These are phyloP conservation scores for Mycena rosella DNA, from an alignment of 768 basidiomycete species.

Conservation along the genomic window DNA sequence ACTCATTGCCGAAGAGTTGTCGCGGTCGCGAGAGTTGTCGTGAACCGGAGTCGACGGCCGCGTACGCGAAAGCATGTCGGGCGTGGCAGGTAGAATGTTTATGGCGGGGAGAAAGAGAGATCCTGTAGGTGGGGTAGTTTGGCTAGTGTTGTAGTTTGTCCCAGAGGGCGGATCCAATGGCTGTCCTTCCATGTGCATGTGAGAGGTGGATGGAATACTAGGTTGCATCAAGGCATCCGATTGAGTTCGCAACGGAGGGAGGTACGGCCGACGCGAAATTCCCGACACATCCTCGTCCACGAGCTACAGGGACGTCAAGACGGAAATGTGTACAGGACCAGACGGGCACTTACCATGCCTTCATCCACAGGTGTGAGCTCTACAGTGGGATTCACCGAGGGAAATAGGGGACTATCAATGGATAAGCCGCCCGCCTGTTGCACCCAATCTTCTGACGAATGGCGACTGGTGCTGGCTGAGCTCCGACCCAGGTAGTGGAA, in stretches of 20 bases:
- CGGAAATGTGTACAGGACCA: neutral
- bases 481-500: conserved; percentile 37
- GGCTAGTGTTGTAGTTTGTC: conserved; percentile 21
- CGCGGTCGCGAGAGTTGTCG: conserved; percentile 33
- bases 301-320: conserved; percentile 37
- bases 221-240: conserved; percentile 29
- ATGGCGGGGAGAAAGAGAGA: conserved; percentile 39
- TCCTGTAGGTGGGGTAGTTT: conserved; percentile 5
- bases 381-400: conserved; percentile 26
- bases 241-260: conserved; percentile 36
- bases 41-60: conserved; percentile 38
- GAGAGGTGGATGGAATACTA: conserved; percentile 5
- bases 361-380: conserved; percentile 50
- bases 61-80: conserved; percentile 36
- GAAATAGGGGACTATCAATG: conserved; percentile 66
- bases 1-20: conserved; percentile 39
- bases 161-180: conserved; percentile 19
- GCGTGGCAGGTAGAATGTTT: conserved; percentile 47
- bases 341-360: conserved; percentile 60
- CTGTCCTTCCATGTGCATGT: conserved; percentile 20
- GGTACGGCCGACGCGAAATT: conserved; percentile 28
- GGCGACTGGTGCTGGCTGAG: conserved; percentile 54
- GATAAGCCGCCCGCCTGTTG: conserved; percentile 74
- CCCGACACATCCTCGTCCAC: conserved; percentile 41
- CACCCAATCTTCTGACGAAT: conserved; percentile 81